phyloP scores from a whole-genome alignment of 1,284 basidiomycete genomes.

The Rhodotorula sp. region DNA sequence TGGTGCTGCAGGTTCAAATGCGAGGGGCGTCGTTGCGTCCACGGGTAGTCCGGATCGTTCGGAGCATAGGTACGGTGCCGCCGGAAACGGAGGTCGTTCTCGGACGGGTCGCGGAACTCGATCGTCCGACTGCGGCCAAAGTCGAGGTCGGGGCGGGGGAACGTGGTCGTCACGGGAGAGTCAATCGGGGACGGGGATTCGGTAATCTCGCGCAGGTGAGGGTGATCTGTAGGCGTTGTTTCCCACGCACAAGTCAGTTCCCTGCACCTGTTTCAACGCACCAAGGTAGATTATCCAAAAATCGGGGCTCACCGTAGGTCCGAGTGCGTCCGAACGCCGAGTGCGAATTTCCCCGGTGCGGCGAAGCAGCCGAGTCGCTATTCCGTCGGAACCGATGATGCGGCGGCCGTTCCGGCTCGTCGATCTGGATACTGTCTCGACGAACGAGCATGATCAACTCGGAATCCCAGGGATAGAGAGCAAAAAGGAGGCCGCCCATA shows the following conservation, averaged over 20 bases:
- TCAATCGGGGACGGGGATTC: slow-evolving; percentile 11
- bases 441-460: too few species aligned
- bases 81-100: slow-evolving; percentile 28
- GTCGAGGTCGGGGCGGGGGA: slow-evolving; percentile 39
- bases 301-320: not conserved
- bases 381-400: slow-evolving; percentile 17
- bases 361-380: slow-evolving; percentile 37
- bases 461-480: too few species aligned
- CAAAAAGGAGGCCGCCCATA: too few species aligned
- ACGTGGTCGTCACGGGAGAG: slow-evolving; percentile 3
- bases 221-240: slow-evolving; percentile 4
- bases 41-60: slow-evolving; percentile 32
- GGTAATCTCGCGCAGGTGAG: slow-evolving; percentile 20
- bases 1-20: slow-evolving; percentile 26
- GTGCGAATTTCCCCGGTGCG: not conserved
- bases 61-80: slow-evolving; percentile 21
- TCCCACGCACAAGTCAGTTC: not conserved
- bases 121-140: slow-evolving; percentile 60
- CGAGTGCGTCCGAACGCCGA: slow-evolving; percentile 1
- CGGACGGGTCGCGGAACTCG: slow-evolving; percentile 54
- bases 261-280: too few species aligned
- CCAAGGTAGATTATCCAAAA: too few species aligned
- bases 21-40: slow-evolving; percentile 24
- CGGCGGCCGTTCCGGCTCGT: slow-evolving; percentile 27
- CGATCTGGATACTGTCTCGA: slow-evolving; percentile 25